These are phyloP conservation scores for Middelhovenomyces tepae DNA, from an alignment of 805 yeast species.

Conservation along the genomic window DNA sequence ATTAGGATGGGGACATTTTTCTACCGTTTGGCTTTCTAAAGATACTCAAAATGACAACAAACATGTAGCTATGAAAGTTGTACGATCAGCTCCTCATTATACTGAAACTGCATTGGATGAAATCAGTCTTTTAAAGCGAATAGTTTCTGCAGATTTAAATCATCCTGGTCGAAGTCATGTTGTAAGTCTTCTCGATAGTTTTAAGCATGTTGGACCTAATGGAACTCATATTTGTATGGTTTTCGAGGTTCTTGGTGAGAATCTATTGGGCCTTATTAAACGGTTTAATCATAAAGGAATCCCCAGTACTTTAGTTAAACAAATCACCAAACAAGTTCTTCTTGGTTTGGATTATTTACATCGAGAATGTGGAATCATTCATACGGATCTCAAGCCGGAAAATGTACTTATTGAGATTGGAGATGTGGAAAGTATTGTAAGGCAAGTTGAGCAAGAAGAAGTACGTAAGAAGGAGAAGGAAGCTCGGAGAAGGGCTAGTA, in stretches of 20 bases:
- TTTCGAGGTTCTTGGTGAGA: constrained; percentile 94
- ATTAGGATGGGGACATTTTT: constrained; percentile 98
- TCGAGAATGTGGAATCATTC: constrained; percentile 64
- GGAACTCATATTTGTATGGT: constrained; percentile 96
- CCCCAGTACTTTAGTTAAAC: constrained; percentile 70
- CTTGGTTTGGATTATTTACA: constrained; percentile 66
- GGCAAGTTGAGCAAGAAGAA: constrained; percentile 51
- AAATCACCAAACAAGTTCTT: constrained; percentile 69
- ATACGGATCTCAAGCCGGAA: constrained; percentile 67
- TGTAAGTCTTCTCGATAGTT: constrained; percentile 72
- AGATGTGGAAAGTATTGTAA: constrained; percentile 70
- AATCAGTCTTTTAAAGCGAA: constrained; percentile 61
- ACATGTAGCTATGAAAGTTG: constrained; percentile 92
- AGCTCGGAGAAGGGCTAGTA: constrained; percentile 1
- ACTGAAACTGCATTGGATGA: constrained; percentile 94
- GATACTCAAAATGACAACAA: constrained; percentile 44
- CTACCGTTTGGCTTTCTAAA: constrained; percentile 88
- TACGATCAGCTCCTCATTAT: constrained; percentile 81
- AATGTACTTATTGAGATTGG: constrained; percentile 73
- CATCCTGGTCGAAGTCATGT: constrained; percentile 81
- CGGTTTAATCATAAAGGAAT: constrained; percentile 70
- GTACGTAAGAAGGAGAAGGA: constrained; percentile 18
- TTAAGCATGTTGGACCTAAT: constrained; percentile 80
- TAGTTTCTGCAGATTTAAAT: constrained; percentile 49
- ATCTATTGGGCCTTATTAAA: constrained; percentile 72